These are phyloP conservation scores for Beauveria pseudobassiana DNA, from an alignment of 2,329 filamentous ascomycete genomes.

Conservation along the genomic window DNA sequence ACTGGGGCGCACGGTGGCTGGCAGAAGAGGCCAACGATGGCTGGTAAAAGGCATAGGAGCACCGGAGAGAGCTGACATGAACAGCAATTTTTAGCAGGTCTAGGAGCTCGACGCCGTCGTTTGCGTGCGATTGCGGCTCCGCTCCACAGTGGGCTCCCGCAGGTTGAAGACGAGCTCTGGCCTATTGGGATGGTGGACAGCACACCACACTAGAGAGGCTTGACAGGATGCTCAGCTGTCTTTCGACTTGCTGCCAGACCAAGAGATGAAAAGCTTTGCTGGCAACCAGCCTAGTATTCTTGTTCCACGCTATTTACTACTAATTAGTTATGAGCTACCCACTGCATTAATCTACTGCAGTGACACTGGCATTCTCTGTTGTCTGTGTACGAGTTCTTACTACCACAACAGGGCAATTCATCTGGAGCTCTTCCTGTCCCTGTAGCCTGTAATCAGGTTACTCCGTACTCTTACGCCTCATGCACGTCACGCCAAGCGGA, in stretches of 20 bases:
- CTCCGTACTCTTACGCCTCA: neutral
- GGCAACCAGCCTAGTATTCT: neutral
- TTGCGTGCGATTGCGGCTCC: constrained; percentile 6
- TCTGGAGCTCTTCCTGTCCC: too few species aligned
- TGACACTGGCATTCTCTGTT: too few species aligned
- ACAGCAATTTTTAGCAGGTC: too few species aligned
- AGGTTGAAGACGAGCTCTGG: neutral
- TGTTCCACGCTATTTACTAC: too few species aligned
- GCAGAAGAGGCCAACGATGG: too few species aligned
- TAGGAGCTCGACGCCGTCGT: neutral
- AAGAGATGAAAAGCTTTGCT: neutral
- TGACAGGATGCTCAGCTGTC: neutral
- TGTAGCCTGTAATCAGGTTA: neutral
- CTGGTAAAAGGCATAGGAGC: too few species aligned
- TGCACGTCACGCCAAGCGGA: constrained; percentile 9
- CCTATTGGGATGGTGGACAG: neutral
- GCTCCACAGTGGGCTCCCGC: constrained; percentile 2
- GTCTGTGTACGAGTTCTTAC: too few species aligned
- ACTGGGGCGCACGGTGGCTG: too few species aligned
- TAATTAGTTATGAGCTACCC: too few species aligned
- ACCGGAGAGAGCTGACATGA: too few species aligned
- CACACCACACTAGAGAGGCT: neutral
- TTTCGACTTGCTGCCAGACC: neutral
- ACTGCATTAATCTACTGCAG: too few species aligned
- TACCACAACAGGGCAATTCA: too few species aligned